Evolutionary conservation across 2,329 filamentous ascomycete species (phyloP).

Genomic region (Aspergillus viridinutans): DNA sequence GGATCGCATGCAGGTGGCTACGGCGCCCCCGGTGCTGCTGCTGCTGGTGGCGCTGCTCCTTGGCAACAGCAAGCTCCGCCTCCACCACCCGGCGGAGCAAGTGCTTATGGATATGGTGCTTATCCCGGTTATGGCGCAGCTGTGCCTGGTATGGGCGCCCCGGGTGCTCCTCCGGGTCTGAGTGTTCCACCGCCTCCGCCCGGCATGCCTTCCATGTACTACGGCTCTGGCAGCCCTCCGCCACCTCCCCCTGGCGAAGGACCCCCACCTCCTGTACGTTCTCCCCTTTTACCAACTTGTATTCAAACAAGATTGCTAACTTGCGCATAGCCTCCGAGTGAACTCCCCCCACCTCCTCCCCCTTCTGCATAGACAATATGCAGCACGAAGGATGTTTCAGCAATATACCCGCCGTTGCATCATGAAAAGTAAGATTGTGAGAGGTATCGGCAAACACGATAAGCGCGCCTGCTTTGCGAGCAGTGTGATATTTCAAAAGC

Average conservation of each 20-base stretch:
- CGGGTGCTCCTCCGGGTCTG: slow-evolving; percentile 49
- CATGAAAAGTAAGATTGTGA: neutral
- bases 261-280: slow-evolving; percentile 40
- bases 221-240: slow-evolving; percentile 35
- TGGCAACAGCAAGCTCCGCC: slow-evolving; percentile 59
- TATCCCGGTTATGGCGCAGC: slow-evolving; percentile 46
- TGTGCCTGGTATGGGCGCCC: slow-evolving; percentile 47
- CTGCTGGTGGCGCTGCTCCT: slow-evolving; percentile 46
- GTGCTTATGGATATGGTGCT: slow-evolving; percentile 55
- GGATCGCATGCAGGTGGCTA: slow-evolving; percentile 34
- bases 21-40: slow-evolving; percentile 42
- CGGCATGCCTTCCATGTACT: slow-evolving; percentile 41
- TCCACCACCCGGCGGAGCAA: slow-evolving; percentile 37
- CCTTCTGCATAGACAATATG: slow-evolving; percentile 39
- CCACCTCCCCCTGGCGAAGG: slow-evolving; percentile 41
- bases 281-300: neutral
- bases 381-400: neutral
- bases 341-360: slow-evolving; percentile 60
- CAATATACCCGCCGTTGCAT: neutral
- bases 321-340: slow-evolving; percentile 44
- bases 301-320: slow-evolving; percentile 14
- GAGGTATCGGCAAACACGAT: neutral
- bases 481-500: too few relatives aligned
- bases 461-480: too few relatives aligned
- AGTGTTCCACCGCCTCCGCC: slow-evolving; percentile 42